Evolutionary conservation across 2,329 filamentous ascomycete species (phyloP), one percentile per base, ranked within the genome.

Genomic region (Fusarium sp.): DNA sequence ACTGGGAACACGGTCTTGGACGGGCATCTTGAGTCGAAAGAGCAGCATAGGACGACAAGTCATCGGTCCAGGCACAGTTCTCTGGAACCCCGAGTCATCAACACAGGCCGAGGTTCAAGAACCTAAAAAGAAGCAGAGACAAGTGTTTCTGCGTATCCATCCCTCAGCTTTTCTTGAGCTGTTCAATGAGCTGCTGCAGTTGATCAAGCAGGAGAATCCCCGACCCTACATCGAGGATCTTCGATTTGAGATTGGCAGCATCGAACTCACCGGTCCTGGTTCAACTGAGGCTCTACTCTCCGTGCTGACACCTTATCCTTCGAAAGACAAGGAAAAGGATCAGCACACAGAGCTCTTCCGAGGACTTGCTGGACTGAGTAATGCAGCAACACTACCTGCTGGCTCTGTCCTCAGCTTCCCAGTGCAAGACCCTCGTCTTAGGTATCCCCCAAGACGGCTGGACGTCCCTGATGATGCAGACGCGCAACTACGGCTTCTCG

Each of bases 241-340:
- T 37, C 89, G 93, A 0, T 93, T 91, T 69, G 91, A 94, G 75
- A 85, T 91, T 52, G 89, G 89, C 40, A 89, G 88, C 77, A 87
- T 91, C 56, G 88, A 90, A 59, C 77, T 91, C 18, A 87, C 85
- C 0, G 89, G 82, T 83, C 95, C 95, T 14, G 93, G 90, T 9
- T 93, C 95, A 5, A 94, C 93, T 2, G 95, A 98, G 81, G 87
- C 93, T 3, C 84, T 99, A 3, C 85, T 93, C 13, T 89, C 91
- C 27, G 87, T 93, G 11, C 84, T 98, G 9, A 88, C 88, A 54
- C 86, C 89, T 1, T 88, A 87, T 64, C 67, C 84, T 29, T 78
- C 79, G 10, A 76, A 75, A 7, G 68, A 68, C 5, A 78, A 80
- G 1, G 69, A 79, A 0, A 78, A 79, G 18, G 67, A 77, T 5